Percentiles rank a stretch among this genome's conserved stretches.
Conservation (phyloP, 345 rosid species). For the Eucalyptus rudis region DNA sequence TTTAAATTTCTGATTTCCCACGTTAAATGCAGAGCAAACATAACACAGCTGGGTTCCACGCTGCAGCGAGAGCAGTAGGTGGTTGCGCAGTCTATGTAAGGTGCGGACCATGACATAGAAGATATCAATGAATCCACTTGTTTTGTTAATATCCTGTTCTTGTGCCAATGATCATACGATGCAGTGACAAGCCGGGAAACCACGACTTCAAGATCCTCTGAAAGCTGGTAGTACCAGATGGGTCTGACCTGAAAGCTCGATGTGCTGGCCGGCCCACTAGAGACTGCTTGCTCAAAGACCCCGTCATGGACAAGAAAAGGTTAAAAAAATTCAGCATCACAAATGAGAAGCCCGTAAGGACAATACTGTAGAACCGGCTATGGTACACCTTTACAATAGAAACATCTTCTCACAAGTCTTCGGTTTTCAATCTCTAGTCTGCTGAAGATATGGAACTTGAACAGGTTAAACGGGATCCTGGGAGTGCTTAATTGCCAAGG, state of each 20-base stretch:
- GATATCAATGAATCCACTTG: neutral
- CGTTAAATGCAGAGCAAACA: conserved; percentile 33
- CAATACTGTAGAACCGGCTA: neutral
- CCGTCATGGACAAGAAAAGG: conserved; percentile 47
- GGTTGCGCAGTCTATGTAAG: conserved; percentile 53
- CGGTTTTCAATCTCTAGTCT: conserved; percentile 8
- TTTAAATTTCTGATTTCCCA: neutral
- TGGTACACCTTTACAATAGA: neutral
- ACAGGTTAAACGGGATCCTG: neutral
- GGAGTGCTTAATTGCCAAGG: conserved; percentile 9
- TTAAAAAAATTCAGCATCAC: neutral
- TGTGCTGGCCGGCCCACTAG: conserved; percentile 47
- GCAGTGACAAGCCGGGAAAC: conserved; percentile 33
- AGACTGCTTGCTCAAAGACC: conserved; percentile 45
- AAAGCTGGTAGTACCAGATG: conserved; percentile 47
- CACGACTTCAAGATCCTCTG: conserved; percentile 30
- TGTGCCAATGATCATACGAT: neutral
- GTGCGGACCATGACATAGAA: neutral
- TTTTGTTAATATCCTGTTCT: neutral
- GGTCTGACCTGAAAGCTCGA: conserved; percentile 47
- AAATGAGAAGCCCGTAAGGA: neutral
- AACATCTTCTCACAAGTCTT: neutral
- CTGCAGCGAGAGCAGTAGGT: conserved; percentile 49
- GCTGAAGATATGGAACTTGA: conserved; percentile 35
- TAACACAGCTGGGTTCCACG: conserved; percentile 40